phyloP scores from a whole-genome alignment of 805 yeast genomes.

The Saccharomyces cerevisiae region DNA sequence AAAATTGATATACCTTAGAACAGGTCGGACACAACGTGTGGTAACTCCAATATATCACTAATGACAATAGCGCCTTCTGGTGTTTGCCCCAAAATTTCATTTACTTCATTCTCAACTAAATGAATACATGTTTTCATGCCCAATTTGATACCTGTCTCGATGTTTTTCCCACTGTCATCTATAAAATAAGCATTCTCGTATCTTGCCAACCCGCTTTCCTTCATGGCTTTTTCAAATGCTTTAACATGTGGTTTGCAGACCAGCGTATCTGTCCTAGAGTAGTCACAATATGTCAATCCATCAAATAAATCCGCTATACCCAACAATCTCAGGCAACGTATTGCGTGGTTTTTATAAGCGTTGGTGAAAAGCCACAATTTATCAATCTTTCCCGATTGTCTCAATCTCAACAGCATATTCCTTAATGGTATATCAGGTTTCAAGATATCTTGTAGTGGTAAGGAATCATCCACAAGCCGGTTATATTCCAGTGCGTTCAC shows the following conservation, averaged over 20 bases:
- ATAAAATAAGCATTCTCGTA: constrained; percentile 57
- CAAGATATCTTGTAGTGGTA: constrained; percentile 68
- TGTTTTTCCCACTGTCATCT: constrained; percentile 80
- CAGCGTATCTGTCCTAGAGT: constrained; percentile 50
- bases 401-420: constrained; percentile 38
- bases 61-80: constrained; percentile 45
- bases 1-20: not conserved
- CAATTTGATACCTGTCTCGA: constrained; percentile 58
- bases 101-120: constrained; percentile 63
- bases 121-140: constrained; percentile 72
- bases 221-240: constrained; percentile 58
- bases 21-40: constrained; percentile 13
- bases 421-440: constrained; percentile 49
- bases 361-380: constrained; percentile 86
- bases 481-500: constrained; percentile 85
- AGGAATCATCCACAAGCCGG: constrained; percentile 77
- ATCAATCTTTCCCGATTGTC: constrained; percentile 41
- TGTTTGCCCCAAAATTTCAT: constrained; percentile 27
- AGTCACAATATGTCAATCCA: constrained; percentile 87
- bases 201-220: constrained; percentile 41
- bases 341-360: constrained; percentile 84
- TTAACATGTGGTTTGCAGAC: constrained; percentile 82
- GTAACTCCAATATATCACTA: constrained; percentile 49
- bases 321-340: constrained; percentile 63
- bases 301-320: constrained; percentile 88